Evolutionary conservation across 352 stramenopile species (phyloP), one percentile per base, ranked within the genome.

Genomic region (Pythium pyrilobum): DNA sequence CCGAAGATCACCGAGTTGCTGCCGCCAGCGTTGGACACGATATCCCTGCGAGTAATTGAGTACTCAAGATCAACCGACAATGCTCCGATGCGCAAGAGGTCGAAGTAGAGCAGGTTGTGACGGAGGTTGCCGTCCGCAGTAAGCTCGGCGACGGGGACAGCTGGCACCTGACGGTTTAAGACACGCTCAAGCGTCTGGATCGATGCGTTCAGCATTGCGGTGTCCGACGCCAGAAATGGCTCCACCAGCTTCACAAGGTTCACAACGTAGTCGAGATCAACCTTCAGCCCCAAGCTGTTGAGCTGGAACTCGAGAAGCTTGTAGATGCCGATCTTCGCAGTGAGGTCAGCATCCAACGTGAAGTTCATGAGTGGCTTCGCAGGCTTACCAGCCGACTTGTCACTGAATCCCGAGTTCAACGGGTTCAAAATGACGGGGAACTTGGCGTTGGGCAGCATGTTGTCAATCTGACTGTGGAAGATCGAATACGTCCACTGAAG

Each of bases 401-500:
- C 78, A 67, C 80, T 92, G 53, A 88, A 95, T 4, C 84, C 84
- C 4, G 80, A 72, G 47, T 87, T 79, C 5, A 88, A 66, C 4
- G 81, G 84, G 63, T 89, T 90, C 56, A 95, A 59, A 23, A 95
- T 88, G 7, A 92, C 84, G 8, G 84, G 80, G 63, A 92, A 95
- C 51, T 87, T 87, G 2, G 84, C 81, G 16, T 59, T 84, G 15
- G 74, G 55, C 16, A 95, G 64, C 84, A 95, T 95, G 62, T 95
- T 89, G 49, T 95, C 84, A 18, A 91, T 58, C 65, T 95, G 84
- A 20, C 80, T 77, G 56, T 92, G 79, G 43, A 91, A 77, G 23
- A 95, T 66, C 9, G 80, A 89, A 24, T 89, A 77, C 10, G 69
- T 71, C 81, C 81, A 95, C 54, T 85, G 67, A 20, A 92, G 49